Evolutionary conservation across 2,329 filamentous ascomycete species (phyloP).

Genomic region (Phaeosphaeriaceae sp.): DNA sequence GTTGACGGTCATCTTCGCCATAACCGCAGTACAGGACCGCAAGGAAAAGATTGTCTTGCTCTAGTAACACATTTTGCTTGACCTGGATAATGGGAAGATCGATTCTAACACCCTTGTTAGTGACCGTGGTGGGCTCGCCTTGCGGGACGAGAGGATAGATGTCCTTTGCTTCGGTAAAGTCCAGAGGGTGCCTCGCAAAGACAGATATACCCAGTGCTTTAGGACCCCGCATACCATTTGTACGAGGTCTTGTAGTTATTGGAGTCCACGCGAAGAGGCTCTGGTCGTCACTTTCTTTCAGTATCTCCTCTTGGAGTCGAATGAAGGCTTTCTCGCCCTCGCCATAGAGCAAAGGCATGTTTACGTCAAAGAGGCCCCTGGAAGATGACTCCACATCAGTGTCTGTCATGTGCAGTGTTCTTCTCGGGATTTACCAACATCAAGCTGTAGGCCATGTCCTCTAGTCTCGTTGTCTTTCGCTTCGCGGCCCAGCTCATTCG

Average conservation of each 20-base stretch:
- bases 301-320: conserved; percentile 28
- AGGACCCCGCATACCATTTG: neutral
- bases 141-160: neutral
- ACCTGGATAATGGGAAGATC: conserved; percentile 1
- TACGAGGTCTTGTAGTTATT: neutral
- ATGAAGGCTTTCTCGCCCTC: conserved; percentile 34
- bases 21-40: neutral
- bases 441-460: conserved; percentile 38
- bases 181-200: conserved; percentile 2
- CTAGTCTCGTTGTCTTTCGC: conserved; percentile 13
- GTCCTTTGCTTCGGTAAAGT: neutral
- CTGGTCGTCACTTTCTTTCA: conserved; percentile 16
- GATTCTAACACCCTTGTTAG: conserved; percentile 9
- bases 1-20: neutral
- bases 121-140: conserved; percentile 3
- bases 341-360: conserved; percentile 39
- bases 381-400: neutral
- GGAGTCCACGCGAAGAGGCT: conserved; percentile 19
- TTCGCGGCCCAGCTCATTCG: conserved; percentile 10
- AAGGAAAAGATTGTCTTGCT: neutral
- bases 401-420: neutral
- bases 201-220: neutral
- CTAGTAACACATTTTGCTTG: neutral
- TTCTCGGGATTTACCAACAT: conserved; percentile 6
- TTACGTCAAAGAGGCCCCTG: conserved; percentile 14